Evolutionary conservation across 768 basidiomycete species (phyloP), one percentile per base, ranked within the genome.

Genomic region (Mycena alexandri): DNA sequence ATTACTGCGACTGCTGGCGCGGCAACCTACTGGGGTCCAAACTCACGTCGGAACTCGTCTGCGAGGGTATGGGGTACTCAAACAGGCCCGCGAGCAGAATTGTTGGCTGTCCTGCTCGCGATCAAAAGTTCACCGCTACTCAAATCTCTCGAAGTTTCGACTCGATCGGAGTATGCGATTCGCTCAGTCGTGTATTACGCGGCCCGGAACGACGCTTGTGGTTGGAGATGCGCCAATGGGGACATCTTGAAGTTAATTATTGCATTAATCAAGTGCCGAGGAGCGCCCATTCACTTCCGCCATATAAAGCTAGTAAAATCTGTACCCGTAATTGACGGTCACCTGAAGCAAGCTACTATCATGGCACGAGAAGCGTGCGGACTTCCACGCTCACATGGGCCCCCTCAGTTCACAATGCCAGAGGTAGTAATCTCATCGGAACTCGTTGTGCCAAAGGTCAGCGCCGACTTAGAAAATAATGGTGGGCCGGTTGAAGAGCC

Each of bases 161-260:
- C 56, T 19, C 16, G 44, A 13, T 58, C 56, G 16, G 56, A 58
- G 14, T 58, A 58, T n/a, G 44, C 17, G 5, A 34, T 58, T 10
- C 25, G 22, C 6, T 46, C 43, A 12, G 17, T 58, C 8, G 13
- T 19, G 4, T 21, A 58, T 19, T 21, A 58, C 34, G 56, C 43
- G 1, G 24, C 41, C 4, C 43, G 16, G 1, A 58, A 58, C 19
- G 56, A 33, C 8, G 56, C 56, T 0, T 58, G 56, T 33, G 56
- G 56, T 2, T 58, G 56, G 56, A 29, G 29, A 33, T 58, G 56
- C 13, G 43, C 29, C 19, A 58, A 58, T 8, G 56, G 43, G 2
- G 56, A 58, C 16, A 24, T 58, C 16, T 5, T 58, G 29, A 46
- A 46, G 17, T 6, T 2, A 2, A 44, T 57, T 2, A n/a, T 57